Evolutionary conservation across 1,139 yeast genomes (phyloP), one percentile per base, ranked within the genome.

Genomic region (Yarrowia galli): DNA sequence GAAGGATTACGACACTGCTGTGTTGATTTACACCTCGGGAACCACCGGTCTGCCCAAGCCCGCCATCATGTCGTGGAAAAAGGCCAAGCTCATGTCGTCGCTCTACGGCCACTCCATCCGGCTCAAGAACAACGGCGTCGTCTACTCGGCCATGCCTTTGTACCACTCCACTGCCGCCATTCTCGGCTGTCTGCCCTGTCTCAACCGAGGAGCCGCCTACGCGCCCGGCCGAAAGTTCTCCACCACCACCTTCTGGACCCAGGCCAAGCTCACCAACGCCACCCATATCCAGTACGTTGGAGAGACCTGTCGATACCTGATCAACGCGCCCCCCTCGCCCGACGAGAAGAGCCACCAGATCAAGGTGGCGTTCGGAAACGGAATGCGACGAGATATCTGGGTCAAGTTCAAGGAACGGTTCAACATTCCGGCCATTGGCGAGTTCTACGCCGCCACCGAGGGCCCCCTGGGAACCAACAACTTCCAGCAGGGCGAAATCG

Each of bases 21-120:
- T 89, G 70, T 83, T 91, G 73, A 91, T 95, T 69, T 93, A 89
- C 77, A 95, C 99, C 1, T 90, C 97, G 0, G 99, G 99, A 58
- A 93, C 98, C 12, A 92, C 98, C 0, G 98, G 98, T 0, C 79
- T 92, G 71, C 98, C 99, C 16, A 95, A 95, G 78, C 91, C 98
- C 5, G 98, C 97, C 5, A 89, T 91, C 70, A 89, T 93, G 87
- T 89, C 96, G 4, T 92, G 98, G 97, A 83, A 92, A 73, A 93
- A 92, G 78, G 84, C 89, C 3, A 74, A 77, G 3, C 82, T 82
- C 71, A 81, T 89, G 81, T 97, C 97, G 0, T 82, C 92, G 1
- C 79, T 84, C 10, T 92, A 91, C 76, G 92, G 92, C 0, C 83
- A 84, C 71, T 88, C 91, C 67, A 85, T 90, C 82, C 84, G 87